Conservation (phyloP, 345 rosid species). For the Rhizophora mangle region DNA sequence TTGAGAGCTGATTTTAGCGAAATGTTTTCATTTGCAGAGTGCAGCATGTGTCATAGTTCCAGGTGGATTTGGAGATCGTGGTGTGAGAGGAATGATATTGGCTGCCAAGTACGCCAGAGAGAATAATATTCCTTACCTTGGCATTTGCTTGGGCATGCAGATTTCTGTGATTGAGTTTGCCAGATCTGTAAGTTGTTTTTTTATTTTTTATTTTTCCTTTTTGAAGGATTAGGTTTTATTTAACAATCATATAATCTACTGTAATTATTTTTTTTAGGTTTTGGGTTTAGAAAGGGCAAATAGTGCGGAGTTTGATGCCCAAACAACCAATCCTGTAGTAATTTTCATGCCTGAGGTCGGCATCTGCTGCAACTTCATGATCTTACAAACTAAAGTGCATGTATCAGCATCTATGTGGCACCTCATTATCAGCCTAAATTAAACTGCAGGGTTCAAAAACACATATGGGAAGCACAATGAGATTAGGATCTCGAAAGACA, state of each 20-base stretch:
- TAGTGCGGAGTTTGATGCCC: constrained; percentile 25
- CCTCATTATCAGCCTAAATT: not conserved
- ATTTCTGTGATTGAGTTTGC: constrained; percentile 35
- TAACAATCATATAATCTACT: not conserved
- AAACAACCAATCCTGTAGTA: constrained; percentile 31
- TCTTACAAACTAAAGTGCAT: not conserved
- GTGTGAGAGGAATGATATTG: constrained; percentile 35
- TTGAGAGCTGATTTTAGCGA: not conserved
- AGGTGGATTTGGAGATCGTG: constrained; percentile 40
- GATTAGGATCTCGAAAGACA: constrained; percentile 36
- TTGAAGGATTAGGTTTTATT: constrained; percentile 3
- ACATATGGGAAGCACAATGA: constrained; percentile 40
- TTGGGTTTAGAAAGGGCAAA: constrained; percentile 27
- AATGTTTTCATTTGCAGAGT: constrained; percentile 18
- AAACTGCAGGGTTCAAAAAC: constrained; percentile 32
- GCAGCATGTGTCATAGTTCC: constrained; percentile 33
- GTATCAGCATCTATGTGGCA: not conserved
- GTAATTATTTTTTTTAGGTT: constrained; percentile 46
- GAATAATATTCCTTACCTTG: constrained; percentile 32
- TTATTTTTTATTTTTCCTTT: constrained; percentile 2
- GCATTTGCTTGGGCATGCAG: constrained; percentile 39
- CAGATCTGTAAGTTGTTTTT: constrained; percentile 36
- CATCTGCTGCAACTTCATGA: not conserved
- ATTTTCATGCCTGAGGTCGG: constrained; percentile 38
- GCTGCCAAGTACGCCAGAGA: constrained; percentile 40